These are phyloP conservation scores for Carex parvula DNA, from an alignment of 176 grass and related monocot genomes.

Conservation along the genomic window DNA sequence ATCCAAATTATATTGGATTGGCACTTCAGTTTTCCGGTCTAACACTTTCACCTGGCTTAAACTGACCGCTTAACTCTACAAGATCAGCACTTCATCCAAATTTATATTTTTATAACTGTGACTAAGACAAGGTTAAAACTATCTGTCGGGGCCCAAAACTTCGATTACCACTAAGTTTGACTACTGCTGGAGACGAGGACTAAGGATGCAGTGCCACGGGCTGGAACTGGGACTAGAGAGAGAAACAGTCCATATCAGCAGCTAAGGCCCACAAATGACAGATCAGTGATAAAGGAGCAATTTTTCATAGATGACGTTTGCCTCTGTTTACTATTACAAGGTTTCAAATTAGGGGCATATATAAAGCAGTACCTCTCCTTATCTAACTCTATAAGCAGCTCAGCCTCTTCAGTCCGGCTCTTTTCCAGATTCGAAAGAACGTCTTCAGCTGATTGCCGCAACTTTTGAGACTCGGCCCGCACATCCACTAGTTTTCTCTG, in stretches of 20 bases:
- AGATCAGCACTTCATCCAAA: not conserved
- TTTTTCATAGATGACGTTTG: not conserved
- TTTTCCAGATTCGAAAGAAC: conserved; percentile 46
- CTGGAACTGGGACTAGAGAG: not conserved
- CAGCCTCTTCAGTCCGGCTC: conserved; percentile 47
- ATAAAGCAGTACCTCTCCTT: conserved; percentile 58
- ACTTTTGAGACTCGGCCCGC: conserved; percentile 42
- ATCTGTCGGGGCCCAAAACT: not conserved
- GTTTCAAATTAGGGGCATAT: not conserved
- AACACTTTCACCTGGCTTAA: not conserved
- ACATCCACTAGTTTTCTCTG: conserved; percentile 51
- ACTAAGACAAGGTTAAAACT: not conserved
- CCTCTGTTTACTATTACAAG: not conserved
- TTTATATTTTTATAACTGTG: not conserved
- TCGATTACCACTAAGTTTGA: not conserved
- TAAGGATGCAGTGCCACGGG: not conserved
- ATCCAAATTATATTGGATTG: not conserved
- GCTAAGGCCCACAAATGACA: not conserved
- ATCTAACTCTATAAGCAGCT: conserved; percentile 66
- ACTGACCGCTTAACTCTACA: not conserved
- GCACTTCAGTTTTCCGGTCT: not conserved
- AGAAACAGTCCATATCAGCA: not conserved
- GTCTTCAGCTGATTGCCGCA: conserved; percentile 43
- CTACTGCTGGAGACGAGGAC: not conserved
- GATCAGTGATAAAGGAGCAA: not conserved